Percentiles rank a stretch among this genome's conserved stretches.
These are phyloP conservation scores for Talaromyces liani DNA, from an alignment of 495 filamentous ascomycete species.

Conservation along the genomic window DNA sequence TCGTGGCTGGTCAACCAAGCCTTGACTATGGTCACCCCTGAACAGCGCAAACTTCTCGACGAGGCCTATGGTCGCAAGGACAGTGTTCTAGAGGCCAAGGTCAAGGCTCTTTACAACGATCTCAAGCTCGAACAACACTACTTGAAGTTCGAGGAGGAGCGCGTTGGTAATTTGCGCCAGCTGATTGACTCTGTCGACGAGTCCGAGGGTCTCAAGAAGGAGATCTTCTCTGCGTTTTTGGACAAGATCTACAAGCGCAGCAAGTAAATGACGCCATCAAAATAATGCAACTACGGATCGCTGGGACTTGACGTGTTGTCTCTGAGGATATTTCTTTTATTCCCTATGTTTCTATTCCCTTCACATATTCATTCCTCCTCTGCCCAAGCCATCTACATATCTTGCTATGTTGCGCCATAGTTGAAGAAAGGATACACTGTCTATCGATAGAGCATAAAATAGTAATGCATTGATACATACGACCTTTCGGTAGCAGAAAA, in stretches of 20 bases:
- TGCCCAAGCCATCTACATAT: background rate
- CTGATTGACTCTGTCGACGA: constrained; percentile 79
- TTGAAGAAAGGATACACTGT: background rate
- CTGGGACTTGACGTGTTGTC: background rate
- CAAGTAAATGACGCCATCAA: constrained; percentile 47
- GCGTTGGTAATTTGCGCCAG: constrained; percentile 61
- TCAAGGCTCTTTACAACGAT: constrained; percentile 84
- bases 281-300: background rate
- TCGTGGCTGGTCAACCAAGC: constrained; percentile 96
- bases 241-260: constrained; percentile 95
- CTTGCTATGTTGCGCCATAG: background rate
- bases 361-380: background rate
- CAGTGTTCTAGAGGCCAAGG: constrained; percentile 62
- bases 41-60: constrained; percentile 74
- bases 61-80: constrained; percentile 90
- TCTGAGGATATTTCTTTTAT: background rate
- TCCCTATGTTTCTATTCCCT: background rate
- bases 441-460: background rate
- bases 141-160: constrained; percentile 79
- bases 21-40: constrained; percentile 62
- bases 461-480: background rate
- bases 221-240: constrained; percentile 83
- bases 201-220: constrained; percentile 76
- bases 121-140: constrained; percentile 75
- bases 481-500: background rate